These are phyloP conservation scores for Stemphylium beticola DNA, from an alignment of 2,329 filamentous ascomycete genomes.

Conservation along the genomic window DNA sequence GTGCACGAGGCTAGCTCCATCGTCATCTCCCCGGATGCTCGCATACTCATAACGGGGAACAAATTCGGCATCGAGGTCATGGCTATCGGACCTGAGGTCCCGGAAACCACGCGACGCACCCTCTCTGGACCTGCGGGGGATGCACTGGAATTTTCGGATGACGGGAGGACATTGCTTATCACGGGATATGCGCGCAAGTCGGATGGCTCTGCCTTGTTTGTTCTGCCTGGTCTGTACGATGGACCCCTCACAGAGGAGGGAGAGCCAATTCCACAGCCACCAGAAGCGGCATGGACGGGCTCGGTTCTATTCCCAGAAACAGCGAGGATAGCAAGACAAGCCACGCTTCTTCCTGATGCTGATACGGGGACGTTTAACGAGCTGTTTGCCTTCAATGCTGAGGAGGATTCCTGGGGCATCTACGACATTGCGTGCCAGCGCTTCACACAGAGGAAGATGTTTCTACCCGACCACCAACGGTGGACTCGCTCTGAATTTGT, in stretches of 20 bases:
- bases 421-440: slow-evolving; percentile 48
- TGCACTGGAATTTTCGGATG: slow-evolving; percentile 48
- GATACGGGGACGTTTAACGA: slow-evolving; percentile 49
- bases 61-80: slow-evolving; percentile 89
- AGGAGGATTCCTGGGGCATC: slow-evolving; percentile 50
- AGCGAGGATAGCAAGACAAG: slow-evolving; percentile 47
- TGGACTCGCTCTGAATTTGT: slow-evolving; percentile 49
- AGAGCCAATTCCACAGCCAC: slow-evolving; percentile 45
- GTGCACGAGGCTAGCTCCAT: slow-evolving; percentile 81
- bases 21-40: slow-evolving; percentile 79
- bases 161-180: slow-evolving; percentile 48
- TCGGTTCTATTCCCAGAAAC: slow-evolving; percentile 52
- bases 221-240: slow-evolving; percentile 48
- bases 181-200: slow-evolving; percentile 47
- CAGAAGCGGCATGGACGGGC: slow-evolving; percentile 48
- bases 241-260: slow-evolving; percentile 50
- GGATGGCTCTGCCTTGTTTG: slow-evolving; percentile 46
- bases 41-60: slow-evolving; percentile 83
- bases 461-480: slow-evolving; percentile 45
- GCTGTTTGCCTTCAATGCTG: slow-evolving; percentile 50
- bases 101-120: slow-evolving; percentile 43
- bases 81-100: slow-evolving; percentile 69
- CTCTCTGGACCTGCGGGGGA: slow-evolving; percentile 48
- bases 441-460: slow-evolving; percentile 49
- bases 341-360: slow-evolving; percentile 47